These are phyloP conservation scores for Neurospora terricola DNA, from an alignment of 495 filamentous ascomycete genomes.

Conservation along the genomic window DNA sequence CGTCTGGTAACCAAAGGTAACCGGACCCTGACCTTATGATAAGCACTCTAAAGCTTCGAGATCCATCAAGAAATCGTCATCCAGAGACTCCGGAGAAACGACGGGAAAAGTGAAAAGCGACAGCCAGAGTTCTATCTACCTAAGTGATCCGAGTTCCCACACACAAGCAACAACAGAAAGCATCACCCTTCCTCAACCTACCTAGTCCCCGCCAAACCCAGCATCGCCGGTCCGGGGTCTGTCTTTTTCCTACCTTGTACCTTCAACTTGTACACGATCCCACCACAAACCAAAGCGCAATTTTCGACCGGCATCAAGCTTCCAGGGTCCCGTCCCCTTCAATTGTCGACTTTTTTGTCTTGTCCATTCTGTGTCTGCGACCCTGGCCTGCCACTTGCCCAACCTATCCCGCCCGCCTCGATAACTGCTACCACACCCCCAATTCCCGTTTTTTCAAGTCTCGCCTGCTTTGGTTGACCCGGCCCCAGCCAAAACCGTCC, in stretches of 20 bases:
- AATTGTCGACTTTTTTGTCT: neutral
- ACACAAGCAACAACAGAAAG: neutral
- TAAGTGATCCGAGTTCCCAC: neutral
- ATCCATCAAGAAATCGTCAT: neutral
- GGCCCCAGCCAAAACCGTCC: neutral
- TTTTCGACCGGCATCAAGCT: constrained; percentile 11
- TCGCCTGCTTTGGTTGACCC: neutral
- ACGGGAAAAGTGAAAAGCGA: neutral
- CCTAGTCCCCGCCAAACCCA: neutral
- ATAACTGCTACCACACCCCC: constrained; percentile 8
- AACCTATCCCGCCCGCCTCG: constrained; percentile 16
- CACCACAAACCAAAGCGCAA: constrained; percentile 16
- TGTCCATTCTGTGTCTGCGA: constrained; percentile 2
- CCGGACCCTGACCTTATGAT: neutral
- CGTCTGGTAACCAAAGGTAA: neutral
- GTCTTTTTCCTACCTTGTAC: neutral
- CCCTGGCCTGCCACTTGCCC: constrained; percentile 4
- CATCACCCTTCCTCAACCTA: neutral
- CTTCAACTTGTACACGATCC: neutral
- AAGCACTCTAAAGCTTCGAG: neutral
- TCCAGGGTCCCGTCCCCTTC: neutral
- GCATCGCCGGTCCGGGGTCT: neutral
- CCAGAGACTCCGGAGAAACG: neutral
- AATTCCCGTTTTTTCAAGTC: neutral
- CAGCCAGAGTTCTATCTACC: neutral